phyloP scores from a whole-genome alignment of 352 stramenopile genomes.

The Paralagenidium karlingii region DNA sequence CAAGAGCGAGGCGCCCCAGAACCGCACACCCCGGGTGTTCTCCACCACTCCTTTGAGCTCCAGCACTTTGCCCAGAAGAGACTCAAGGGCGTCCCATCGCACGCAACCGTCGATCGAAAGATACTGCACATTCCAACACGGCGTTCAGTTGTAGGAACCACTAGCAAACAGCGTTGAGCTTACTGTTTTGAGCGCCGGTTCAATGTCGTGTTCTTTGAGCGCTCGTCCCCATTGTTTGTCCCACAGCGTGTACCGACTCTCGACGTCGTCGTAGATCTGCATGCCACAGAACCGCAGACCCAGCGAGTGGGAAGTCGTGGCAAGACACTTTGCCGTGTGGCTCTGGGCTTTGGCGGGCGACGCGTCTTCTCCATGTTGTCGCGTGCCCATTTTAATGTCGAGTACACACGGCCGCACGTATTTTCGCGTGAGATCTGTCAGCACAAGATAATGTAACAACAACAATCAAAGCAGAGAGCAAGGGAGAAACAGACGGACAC shows the following conservation, averaged over 20 bases:
- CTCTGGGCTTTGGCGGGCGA: slow-evolving; percentile 47
- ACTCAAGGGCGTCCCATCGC: slow-evolving; percentile 25
- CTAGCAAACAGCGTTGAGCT: background rate
- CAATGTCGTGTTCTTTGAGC: slow-evolving; percentile 36
- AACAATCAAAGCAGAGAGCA: slow-evolving; percentile 1
- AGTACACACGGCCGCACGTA: slow-evolving; percentile 58
- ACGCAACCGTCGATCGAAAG: slow-evolving; percentile 29
- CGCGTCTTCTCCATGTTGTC: slow-evolving; percentile 61
- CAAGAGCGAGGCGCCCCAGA: slow-evolving; percentile 62
- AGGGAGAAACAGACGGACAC: background rate
- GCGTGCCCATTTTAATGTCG: slow-evolving; percentile 75
- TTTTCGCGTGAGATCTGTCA: slow-evolving; percentile 49
- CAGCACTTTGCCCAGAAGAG: slow-evolving; percentile 26
- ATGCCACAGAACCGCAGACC: slow-evolving; percentile 68
- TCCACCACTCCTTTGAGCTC: slow-evolving; percentile 26
- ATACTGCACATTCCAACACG: no score
- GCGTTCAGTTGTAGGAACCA: no score
- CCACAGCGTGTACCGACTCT: slow-evolving; percentile 52
- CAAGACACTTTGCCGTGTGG: slow-evolving; percentile 59
- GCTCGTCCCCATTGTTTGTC: slow-evolving; percentile 70
- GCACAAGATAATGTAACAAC: slow-evolving; percentile 41
- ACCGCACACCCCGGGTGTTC: slow-evolving; percentile 38
- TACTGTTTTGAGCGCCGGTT: slow-evolving; percentile 49
- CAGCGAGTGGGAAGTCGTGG: slow-evolving; percentile 51
- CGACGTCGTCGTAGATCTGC: slow-evolving; percentile 55